Evolutionary conservation across 1,139 yeast species (phyloP).

Genomic region (Debaryomyces robertsiae): DNA sequence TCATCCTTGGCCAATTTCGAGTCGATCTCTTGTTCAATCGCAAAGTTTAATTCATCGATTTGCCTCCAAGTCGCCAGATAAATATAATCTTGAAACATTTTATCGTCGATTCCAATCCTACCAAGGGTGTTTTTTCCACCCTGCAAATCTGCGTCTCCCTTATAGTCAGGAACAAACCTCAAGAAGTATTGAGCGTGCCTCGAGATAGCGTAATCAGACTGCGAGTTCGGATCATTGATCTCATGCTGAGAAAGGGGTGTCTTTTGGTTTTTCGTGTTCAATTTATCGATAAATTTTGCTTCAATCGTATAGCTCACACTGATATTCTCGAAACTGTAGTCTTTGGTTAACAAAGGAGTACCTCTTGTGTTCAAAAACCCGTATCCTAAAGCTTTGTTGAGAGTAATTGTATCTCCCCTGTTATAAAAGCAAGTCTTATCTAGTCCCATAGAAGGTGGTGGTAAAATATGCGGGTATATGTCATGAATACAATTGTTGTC

Average conservation of each 20-base stretch:
- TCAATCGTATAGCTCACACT: constrained; percentile 48
- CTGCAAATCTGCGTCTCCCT: constrained; percentile 28
- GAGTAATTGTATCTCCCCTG: constrained; percentile 36
- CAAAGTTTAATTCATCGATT: constrained; percentile 29
- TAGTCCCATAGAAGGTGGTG: constrained; percentile 70
- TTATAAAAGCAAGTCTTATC: constrained; percentile 47
- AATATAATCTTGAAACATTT: constrained; percentile 30
- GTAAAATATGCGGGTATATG: constrained; percentile 51
- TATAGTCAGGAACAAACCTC: constrained; percentile 44
- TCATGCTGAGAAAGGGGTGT: constrained; percentile 38
- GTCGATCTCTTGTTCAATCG: constrained; percentile 43
- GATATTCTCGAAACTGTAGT: constrained; percentile 44
- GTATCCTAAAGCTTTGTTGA: constrained; percentile 49
- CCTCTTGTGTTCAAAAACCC: constrained; percentile 45
- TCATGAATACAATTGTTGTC: constrained; percentile 62
- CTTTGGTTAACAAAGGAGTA: constrained; percentile 46
- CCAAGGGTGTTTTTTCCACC: constrained; percentile 32
- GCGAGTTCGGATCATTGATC: constrained; percentile 40
- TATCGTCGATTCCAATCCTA: constrained; percentile 40
- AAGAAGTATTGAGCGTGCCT: constrained; percentile 41
- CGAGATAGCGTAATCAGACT: constrained; percentile 40
- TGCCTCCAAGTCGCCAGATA: constrained; percentile 37
- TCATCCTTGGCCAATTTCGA: constrained; percentile 30
- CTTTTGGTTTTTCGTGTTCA: constrained; percentile 28
- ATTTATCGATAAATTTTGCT: constrained; percentile 45